Base-by-base conservation (phyloP, 164 flowering plant genomes). In the Aristolochia contorta region DNA sequence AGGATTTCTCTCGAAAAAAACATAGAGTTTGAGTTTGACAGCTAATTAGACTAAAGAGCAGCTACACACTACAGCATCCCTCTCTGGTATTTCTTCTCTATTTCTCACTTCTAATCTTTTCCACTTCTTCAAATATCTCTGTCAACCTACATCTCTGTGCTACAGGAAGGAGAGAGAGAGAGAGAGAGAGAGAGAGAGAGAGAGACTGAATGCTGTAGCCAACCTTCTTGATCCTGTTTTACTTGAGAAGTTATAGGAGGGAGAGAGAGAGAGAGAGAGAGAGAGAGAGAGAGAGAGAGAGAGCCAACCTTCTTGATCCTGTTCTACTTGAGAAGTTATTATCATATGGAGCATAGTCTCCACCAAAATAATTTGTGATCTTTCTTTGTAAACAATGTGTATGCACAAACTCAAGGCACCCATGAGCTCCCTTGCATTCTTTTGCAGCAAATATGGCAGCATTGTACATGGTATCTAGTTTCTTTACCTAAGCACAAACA, bases 331-430 rank as follows among this genome's bases (percentile, higher is more conserved):
- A 68, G 33, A 69, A 56, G 53, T 77, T 78, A 63, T 16, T 25
- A 2, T 48, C 37, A 62, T 37, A 22, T 18, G 16, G 55, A 43
- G 70, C 59, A 75, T 60, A 62, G 59, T 76, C 81, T 47, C 73
- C 81, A 22, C 57, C 61, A 59, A 94, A 94, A 72, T 94, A 94
- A 45, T 78, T 79, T 61, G 62, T 59, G 58, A 94, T 88, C 67
- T 75, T 88, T 62, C 64, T 82, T 63, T 84, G 91, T 84, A 94
- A 69, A 68, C 87, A 88, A 55, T 75, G 37, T 1, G 96, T 82
- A 72, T 93, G 99, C 70, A 79, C 74, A 61, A 79, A 37, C 23
- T 69, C 80, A 51, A 43, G 41, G 77, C 93, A 84, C 45, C 91
- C 95, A 56, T 79, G 61, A 49, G 25, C 54, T 59, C 77, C 79